Conservation (phyloP, 23 red algal genomes). For the Chondrus crispus region DNA sequence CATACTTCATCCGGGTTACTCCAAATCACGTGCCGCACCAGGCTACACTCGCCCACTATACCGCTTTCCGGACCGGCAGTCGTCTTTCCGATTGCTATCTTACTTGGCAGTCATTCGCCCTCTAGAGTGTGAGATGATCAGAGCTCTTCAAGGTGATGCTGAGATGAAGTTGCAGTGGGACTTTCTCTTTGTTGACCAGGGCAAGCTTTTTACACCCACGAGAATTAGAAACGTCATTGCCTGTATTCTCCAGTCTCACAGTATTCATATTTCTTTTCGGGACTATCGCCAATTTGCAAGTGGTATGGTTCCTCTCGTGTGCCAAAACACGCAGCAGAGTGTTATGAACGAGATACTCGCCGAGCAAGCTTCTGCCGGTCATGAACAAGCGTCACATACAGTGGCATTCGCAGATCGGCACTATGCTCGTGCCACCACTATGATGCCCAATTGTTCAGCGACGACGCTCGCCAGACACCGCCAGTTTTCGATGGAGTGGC, state of each 20-base stretch:
- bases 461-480: too few relatives aligned
- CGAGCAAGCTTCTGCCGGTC: not conserved
- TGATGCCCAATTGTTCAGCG: too few relatives aligned
- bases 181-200: not conserved
- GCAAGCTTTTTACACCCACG: not conserved
- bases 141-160: not conserved
- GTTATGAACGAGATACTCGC: not conserved
- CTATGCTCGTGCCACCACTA: not conserved
- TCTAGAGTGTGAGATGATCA: not conserved
- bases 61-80: not conserved
- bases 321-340: not conserved
- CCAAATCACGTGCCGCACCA: too few relatives aligned
- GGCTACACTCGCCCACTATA: not conserved
- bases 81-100: not conserved
- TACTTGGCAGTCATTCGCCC: not conserved
- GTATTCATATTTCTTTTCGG: not conserved
- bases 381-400: not conserved
- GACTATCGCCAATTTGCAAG: not conserved
- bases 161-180: not conserved
- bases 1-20: not conserved
- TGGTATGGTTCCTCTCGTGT: not conserved
- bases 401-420: not conserved
- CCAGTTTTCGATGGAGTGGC: too few relatives aligned
- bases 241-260: not conserved
- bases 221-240: not conserved